Conservation (phyloP, 1,284 basidiomycete species). For the Sparassis latifolia region DNA sequence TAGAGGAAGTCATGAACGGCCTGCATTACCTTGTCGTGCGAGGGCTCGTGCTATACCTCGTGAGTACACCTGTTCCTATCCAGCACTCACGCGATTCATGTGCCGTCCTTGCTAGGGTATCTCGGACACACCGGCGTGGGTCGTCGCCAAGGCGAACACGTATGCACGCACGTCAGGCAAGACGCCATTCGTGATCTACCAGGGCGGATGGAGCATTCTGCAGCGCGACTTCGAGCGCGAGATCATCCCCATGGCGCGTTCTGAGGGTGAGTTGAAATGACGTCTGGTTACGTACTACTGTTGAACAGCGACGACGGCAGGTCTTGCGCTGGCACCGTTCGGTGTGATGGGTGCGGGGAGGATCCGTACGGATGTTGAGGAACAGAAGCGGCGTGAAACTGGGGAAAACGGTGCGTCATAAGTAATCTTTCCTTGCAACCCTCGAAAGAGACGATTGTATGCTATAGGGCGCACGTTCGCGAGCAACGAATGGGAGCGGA, state of each 20-base stretch:
- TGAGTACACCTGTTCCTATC: background rate
- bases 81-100: background rate
- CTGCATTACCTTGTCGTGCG: conserved; percentile 37
- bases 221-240: conserved; percentile 50
- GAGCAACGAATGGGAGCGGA: conserved; percentile 30
- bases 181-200: conserved; percentile 51
- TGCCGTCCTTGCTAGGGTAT: conserved; percentile 23
- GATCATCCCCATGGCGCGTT: conserved; percentile 47
- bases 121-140: conserved; percentile 48
- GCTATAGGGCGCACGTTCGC: conserved; percentile 21
- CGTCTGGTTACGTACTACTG: background rate
- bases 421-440: background rate
- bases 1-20: conserved; percentile 46
- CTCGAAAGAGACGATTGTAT: background rate
- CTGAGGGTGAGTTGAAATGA: conserved; percentile 9
- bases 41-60: conserved; percentile 41
- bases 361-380: conserved; percentile 38
- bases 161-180: conserved; percentile 42
- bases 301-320: conserved; percentile 12
- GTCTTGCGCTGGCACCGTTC: conserved; percentile 42
- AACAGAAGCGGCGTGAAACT: conserved; percentile 28
- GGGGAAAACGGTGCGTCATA: conserved; percentile 27
- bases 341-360: conserved; percentile 38
- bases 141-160: conserved; percentile 45
- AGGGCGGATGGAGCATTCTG: conserved; percentile 47